Percentiles rank a stretch among this genome's conserved stretches.
These are phyloP conservation scores for Blastobotrys petasosporus DNA, from an alignment of 1,139 yeast genomes.

Conservation along the genomic window DNA sequence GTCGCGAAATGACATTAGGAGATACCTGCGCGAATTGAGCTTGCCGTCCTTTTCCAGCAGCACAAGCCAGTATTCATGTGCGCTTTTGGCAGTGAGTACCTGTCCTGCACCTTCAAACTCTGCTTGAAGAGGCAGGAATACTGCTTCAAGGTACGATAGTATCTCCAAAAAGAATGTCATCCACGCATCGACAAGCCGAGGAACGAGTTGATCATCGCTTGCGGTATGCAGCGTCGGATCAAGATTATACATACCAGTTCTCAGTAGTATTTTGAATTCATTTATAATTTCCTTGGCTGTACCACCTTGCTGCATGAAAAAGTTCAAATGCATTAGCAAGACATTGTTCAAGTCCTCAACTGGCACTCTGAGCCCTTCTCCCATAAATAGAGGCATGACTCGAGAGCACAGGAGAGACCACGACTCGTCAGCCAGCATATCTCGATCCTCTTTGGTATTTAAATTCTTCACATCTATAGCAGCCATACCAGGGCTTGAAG, in stretches of 20 bases:
- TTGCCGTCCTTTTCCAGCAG: conserved; percentile 25
- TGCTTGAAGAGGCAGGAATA: conserved; percentile 53
- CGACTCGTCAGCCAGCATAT: conserved; percentile 43
- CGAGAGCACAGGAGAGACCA: conserved; percentile 44
- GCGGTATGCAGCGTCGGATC: conserved; percentile 30
- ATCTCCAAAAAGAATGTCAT: conserved; percentile 47
- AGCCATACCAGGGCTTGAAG: conserved; percentile 34
- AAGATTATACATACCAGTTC: conserved; percentile 40
- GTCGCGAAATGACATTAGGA: conserved; percentile 35
- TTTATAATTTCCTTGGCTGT: conserved; percentile 36
- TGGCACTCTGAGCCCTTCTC: conserved; percentile 45
- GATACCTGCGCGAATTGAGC: conserved; percentile 32
- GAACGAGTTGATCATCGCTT: conserved; percentile 25
- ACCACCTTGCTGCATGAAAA: conserved; percentile 39
- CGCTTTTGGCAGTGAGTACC: conserved; percentile 29
- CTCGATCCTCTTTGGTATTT: conserved; percentile 40
- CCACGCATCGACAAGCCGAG: conserved; percentile 43
- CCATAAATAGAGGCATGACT: conserved; percentile 44
- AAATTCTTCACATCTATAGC: conserved; percentile 32
- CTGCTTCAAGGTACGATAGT: conserved; percentile 53
- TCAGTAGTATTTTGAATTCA: conserved; percentile 45
- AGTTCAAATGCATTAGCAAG: conserved; percentile 42
- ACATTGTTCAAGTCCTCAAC: conserved; percentile 52
- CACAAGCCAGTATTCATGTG: conserved; percentile 38
- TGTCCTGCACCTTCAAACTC: conserved; percentile 42